A percentile compares a stretch with the other conserved stretches of the same genome.
Conservation (phyloP, 768 basidiomycete genomes). For the Amanita pallidorosea region DNA sequence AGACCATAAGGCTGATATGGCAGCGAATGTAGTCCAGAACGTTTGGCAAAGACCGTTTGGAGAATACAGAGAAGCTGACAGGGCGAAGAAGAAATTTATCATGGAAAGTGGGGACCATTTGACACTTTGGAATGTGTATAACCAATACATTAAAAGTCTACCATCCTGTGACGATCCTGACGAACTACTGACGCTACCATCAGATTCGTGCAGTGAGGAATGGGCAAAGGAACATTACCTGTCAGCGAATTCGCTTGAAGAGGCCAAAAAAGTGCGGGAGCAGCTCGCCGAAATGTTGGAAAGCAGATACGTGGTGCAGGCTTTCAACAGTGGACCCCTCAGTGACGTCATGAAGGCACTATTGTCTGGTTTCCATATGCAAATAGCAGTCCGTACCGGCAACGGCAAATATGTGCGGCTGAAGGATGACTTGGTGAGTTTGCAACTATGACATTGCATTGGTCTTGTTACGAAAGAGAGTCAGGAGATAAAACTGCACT, state of each 20-base stretch:
- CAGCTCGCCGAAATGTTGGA: conserved; percentile 62
- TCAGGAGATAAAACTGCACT: conserved; percentile 8
- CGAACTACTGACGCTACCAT: background rate
- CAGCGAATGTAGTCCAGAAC: conserved; percentile 47
- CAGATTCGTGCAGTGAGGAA: conserved; percentile 57
- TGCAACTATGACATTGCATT: conserved; percentile 26
- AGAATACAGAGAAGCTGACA: conserved; percentile 71
- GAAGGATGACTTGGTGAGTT: conserved; percentile 72
- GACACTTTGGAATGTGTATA: conserved; percentile 80
- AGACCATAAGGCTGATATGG: background rate
- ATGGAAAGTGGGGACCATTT: conserved; percentile 85
- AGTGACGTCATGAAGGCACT: conserved; percentile 27
- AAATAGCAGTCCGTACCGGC: conserved; percentile 78
- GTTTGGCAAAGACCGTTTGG: conserved; percentile 77
- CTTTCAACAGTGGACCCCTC: too few species aligned
- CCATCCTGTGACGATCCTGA: background rate
- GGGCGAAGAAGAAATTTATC: conserved; percentile 66
- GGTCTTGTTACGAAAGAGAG: background rate
- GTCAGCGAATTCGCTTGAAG: conserved; percentile 59
- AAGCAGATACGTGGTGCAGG: conserved; percentile 16
- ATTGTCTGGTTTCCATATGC: conserved; percentile 87
- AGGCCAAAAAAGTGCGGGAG: conserved; percentile 80
- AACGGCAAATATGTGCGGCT: conserved; percentile 71
- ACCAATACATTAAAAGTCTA: conserved; percentile 66
- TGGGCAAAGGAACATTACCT: conserved; percentile 83